Evolutionary conservation across 1,284 basidiomycete species (phyloP).

Genomic region (Kalmanozyma brasiliensis): DNA sequence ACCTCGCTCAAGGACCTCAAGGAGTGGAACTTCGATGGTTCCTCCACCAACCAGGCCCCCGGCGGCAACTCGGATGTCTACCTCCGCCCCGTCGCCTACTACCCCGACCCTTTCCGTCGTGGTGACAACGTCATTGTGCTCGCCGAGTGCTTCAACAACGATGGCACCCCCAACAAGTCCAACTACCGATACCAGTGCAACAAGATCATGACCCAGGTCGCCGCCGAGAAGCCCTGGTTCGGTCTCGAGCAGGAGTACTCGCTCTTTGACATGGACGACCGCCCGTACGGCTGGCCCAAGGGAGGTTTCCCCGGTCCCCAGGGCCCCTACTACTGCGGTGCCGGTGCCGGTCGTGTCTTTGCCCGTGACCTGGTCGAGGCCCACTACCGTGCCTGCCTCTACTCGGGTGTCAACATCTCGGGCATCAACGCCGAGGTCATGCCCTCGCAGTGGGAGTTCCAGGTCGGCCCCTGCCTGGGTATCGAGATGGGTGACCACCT

Average conservation of each 20-base stretch:
- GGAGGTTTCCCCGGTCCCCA: slow-evolving; percentile 99
- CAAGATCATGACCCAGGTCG: slow-evolving; percentile 65
- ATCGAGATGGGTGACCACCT: slow-evolving; percentile 94
- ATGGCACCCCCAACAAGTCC: slow-evolving; percentile 96
- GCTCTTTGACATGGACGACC: slow-evolving; percentile 90
- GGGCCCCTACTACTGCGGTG: slow-evolving; percentile 99
- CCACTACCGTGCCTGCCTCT: slow-evolving; percentile 95
- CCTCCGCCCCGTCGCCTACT: slow-evolving; percentile 95
- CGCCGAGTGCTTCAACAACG: slow-evolving; percentile 97
- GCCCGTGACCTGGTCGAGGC: slow-evolving; percentile 99
- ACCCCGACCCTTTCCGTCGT: slow-evolving; percentile 99
- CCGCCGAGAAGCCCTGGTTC: slow-evolving; percentile 82
- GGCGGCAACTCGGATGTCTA: slow-evolving; percentile 98
- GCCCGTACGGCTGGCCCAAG: slow-evolving; percentile 88
- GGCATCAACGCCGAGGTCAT: slow-evolving; percentile 99
- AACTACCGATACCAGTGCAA: slow-evolving; percentile 75
- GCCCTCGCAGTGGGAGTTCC: slow-evolving; percentile 99
- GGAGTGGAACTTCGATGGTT: slow-evolving; percentile 98
- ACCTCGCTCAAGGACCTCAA: slow-evolving; percentile 78
- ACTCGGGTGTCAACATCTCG: slow-evolving; percentile 96
- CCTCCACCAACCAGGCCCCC: slow-evolving; percentile 71
- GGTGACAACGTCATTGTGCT: slow-evolving; percentile 74
- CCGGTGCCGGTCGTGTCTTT: slow-evolving; percentile 97
- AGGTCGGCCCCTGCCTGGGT: slow-evolving; percentile 96
- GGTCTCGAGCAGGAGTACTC: slow-evolving; percentile 99